Percentiles rank a stretch among this genome's conserved stretches.
These are phyloP conservation scores for Odonthalia washingtoniensis DNA, from an alignment of 31 red algal species.

Conservation along the genomic window DNA sequence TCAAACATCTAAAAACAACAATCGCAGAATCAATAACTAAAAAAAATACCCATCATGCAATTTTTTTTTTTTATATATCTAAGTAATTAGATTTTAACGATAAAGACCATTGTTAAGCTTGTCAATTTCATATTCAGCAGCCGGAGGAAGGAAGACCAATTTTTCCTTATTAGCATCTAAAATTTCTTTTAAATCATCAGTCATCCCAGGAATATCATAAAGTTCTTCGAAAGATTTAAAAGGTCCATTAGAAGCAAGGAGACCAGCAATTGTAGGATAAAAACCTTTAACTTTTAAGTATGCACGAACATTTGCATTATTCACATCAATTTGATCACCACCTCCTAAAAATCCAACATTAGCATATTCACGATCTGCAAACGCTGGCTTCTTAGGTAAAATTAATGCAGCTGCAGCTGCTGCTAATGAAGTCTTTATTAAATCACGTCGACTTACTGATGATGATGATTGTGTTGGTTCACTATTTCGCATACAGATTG, in stretches of 20 bases:
- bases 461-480: background rate
- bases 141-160: constrained; percentile 76
- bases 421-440: constrained; percentile 48
- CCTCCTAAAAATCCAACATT: constrained; percentile 90
- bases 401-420: constrained; percentile 52
- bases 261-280: constrained; percentile 88
- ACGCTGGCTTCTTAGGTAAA: constrained; percentile 17
- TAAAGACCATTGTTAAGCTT: constrained; percentile 99
- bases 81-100: constrained; percentile 77
- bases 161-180: constrained; percentile 91
- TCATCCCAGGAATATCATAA: constrained; percentile 77
- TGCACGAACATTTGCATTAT: constrained; percentile 98
- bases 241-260: constrained; percentile 91
- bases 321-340: constrained; percentile 91
- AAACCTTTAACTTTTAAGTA: constrained; percentile 89
- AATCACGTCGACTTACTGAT: constrained; percentile 64
- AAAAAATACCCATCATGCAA: no score
- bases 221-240: constrained; percentile 87
- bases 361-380: constrained; percentile 88
- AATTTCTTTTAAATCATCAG: constrained; percentile 62
- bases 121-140: constrained; percentile 92
- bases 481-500: constrained; percentile 36
- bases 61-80: no score
- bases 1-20: no score
- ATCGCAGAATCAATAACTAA: no score